Evolutionary conservation across 2,329 filamentous ascomycete species (phyloP).

Genomic region (Cladobotryum mycophilum): DNA sequence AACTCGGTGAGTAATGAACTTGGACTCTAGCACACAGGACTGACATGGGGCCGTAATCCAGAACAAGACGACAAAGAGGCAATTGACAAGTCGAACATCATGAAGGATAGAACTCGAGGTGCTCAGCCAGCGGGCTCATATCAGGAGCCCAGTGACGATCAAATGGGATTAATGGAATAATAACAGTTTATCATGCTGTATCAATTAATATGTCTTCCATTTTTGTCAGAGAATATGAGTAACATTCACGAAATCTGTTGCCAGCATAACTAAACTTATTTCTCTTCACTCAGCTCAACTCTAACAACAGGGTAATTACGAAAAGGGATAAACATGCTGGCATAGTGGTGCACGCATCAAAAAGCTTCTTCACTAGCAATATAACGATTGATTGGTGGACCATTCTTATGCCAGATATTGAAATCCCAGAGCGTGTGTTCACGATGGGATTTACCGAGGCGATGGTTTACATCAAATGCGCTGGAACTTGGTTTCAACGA

Average conservation of each 20-base stretch:
- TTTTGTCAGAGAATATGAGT: no score
- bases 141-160: slow-evolving; percentile 28
- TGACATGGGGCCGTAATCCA: slow-evolving; percentile 6
- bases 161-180: no score
- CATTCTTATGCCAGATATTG: background rate
- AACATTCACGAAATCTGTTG: no score
- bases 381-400: background rate
- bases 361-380: no score
- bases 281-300: no score
- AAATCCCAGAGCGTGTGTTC: background rate
- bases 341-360: no score
- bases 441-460: background rate
- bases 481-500: no score
- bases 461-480: background rate
- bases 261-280: no score
- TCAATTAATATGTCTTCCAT: no score
- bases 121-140: slow-evolving; percentile 24
- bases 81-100: slow-evolving; percentile 32
- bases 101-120: slow-evolving; percentile 28
- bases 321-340: no score
- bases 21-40: background rate
- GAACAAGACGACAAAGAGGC: slow-evolving; percentile 31
- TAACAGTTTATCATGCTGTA: no score
- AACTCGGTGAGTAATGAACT: slow-evolving; percentile 1
- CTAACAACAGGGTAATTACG: no score